Percentiles rank a stretch among this genome's conserved stretches.
phyloP scores from a whole-genome alignment of 441 rosid species.

The Adansonia madagascariensis region DNA sequence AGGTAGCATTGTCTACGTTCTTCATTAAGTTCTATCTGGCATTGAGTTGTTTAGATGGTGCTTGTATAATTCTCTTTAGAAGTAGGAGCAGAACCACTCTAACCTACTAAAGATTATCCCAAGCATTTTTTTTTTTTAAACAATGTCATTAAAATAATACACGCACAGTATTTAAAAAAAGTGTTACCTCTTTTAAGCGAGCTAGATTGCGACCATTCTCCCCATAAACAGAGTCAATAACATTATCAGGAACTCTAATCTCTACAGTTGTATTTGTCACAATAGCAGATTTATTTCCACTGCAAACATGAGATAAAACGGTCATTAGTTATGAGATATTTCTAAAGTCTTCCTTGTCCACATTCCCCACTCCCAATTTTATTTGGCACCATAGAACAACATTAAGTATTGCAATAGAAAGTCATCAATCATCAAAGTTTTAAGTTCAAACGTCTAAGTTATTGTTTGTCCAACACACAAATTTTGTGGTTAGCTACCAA shows the following conservation, averaged over 20 bases:
- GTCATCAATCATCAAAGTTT: not conserved
- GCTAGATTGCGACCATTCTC: constrained; percentile 74
- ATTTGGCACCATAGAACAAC: not conserved
- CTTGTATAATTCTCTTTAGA: not conserved
- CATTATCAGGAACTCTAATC: constrained; percentile 71
- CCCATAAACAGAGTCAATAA: constrained; percentile 79
- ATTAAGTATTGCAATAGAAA: not conserved
- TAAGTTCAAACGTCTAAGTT: not conserved
- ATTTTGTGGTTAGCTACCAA: constrained; percentile 31
- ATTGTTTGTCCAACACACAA: constrained; percentile 8
- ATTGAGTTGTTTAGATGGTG: constrained; percentile 6
- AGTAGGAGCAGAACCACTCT: constrained; percentile 17
- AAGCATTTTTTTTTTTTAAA: not conserved
- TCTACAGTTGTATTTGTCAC: constrained; percentile 89
- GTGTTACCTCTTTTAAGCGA: constrained; percentile 79
- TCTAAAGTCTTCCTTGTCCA: not conserved
- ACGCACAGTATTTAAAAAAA: not conserved
- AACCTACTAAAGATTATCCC: constrained; percentile 12
- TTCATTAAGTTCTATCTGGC: constrained; percentile 6
- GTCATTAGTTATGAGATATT: constrained; percentile 17
- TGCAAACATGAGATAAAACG: constrained; percentile 42
- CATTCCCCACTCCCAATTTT: not conserved
- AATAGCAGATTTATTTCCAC: constrained; percentile 74
- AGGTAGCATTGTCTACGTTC: not conserved
- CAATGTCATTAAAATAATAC: not conserved